Evolutionary conservation across 2,329 filamentous ascomycete species (phyloP), one percentile per base, ranked within the genome.

Genomic region (Fusarium sp.): DNA sequence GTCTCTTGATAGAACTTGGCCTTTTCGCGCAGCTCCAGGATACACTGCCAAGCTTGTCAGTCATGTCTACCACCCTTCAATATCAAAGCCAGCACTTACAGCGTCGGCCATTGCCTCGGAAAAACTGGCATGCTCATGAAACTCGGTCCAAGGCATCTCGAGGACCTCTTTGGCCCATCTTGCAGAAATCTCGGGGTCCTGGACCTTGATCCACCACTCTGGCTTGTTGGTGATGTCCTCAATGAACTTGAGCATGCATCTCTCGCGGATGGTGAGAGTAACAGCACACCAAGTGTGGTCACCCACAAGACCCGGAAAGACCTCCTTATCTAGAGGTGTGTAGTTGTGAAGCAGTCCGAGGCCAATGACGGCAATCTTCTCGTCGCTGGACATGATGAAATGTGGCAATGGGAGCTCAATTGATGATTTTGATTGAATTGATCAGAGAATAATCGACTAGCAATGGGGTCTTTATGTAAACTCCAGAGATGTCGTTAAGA

Each of bases 151-250:
- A 40, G 80, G 69, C 63, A 83, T 74, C 18, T 67, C 69, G 3
- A 82, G 47, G 1, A 72, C 76, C 66, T 83, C 80, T 10, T 71
- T 70, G 33, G 71, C 78, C 81, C 81, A 83, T 25, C 74, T 80
- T 2, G 68, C 66, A 2, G 66, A 38, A 54, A 82, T 80, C 0
- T 77, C 69, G 0, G 74, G 45, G 20, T 81, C 74, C 2, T 69
- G 69, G 14, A 81, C 77, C 54, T 83, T 83, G 59, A 47, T 66
- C 81, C 80, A 82, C 81, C 81, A 83, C 9, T 82, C 78, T 18
- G 80, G 77, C 63, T 82, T 82, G 63, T 83, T 80, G 54, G 80
- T 82, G 29, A 83, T 63, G 25, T 81, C 78, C 36, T 82, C 80
- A 0, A 83, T 74, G 13, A 80, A 54, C 59, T 74, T 77, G 18